These are phyloP conservation scores for Tolypocladium guangdongense DNA, from an alignment of 2,329 filamentous ascomycete genomes.

Conservation along the genomic window DNA sequence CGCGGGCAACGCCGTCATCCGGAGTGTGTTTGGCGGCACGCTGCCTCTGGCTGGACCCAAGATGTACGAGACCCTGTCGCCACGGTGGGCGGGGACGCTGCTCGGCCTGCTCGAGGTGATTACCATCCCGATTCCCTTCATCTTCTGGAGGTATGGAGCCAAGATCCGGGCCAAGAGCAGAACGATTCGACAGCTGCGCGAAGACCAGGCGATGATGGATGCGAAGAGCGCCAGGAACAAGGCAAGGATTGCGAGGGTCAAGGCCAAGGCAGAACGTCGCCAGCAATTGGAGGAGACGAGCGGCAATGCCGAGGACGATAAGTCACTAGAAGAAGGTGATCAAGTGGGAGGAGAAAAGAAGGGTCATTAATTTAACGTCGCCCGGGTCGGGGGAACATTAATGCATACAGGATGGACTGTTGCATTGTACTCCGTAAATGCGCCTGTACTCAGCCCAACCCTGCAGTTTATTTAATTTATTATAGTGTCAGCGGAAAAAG, in stretches of 20 bases:
- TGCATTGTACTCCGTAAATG: too few relatives aligned
- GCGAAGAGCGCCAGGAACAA: slow-evolving; percentile 19
- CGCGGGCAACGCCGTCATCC: slow-evolving; percentile 66
- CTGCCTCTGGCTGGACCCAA: slow-evolving; percentile 63
- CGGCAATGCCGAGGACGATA: background rate
- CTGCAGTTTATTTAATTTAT: background rate
- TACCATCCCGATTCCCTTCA: slow-evolving; percentile 68
- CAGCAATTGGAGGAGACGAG: background rate
- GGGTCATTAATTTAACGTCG: background rate
- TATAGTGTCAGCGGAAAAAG: too few relatives aligned
- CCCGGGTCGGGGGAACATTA: background rate
- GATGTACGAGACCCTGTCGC: slow-evolving; percentile 59
- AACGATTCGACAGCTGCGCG: slow-evolving; percentile 31
- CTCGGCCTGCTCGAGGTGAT: slow-evolving; percentile 62
- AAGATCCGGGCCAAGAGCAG: slow-evolving; percentile 40
- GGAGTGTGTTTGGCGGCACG: slow-evolving; percentile 64
- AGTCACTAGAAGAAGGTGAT: background rate
- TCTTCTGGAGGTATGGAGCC: slow-evolving; percentile 58
- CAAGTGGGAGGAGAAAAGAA: background rate
- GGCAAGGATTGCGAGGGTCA: slow-evolving; percentile 8
- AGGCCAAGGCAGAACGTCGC: background rate
- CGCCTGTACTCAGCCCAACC: background rate
- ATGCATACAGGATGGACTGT: background rate
- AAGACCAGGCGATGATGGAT: slow-evolving; percentile 29
- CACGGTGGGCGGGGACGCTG: slow-evolving; percentile 71